Conservation (phyloP, 805 yeast genomes). For the Starmerella bacillaris region DNA sequence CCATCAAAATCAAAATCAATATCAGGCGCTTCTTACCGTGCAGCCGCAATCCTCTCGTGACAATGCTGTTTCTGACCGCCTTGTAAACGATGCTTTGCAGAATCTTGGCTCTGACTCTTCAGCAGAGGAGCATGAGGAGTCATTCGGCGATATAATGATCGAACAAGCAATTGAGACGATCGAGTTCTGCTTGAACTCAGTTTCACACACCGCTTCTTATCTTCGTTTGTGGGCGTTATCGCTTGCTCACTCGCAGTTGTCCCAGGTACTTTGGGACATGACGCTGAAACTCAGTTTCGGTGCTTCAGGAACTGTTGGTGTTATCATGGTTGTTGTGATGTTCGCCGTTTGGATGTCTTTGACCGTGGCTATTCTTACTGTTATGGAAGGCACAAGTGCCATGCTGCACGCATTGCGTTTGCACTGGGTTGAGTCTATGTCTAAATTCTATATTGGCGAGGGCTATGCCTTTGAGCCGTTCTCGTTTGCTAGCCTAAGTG, state of each 20-base stretch:
- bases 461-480: conserved; percentile 86
- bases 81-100: too few species aligned
- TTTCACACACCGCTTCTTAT: conserved; percentile 96
- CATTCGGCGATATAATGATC: conserved; percentile 85
- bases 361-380: conserved; percentile 76
- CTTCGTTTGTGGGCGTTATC: conserved; percentile 94
- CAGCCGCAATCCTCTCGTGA: too few species aligned
- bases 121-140: conserved; percentile 35
- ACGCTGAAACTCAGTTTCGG: conserved; percentile 68
- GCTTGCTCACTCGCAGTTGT: conserved; percentile 88
- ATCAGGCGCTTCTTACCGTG: too few species aligned
- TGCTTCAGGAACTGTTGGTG: conserved; percentile 46
- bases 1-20: too few species aligned
- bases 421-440: conserved; percentile 99
- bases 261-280: conserved; percentile 93
- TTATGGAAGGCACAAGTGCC: conserved; percentile 98
- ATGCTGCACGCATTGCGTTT: conserved; percentile 96
- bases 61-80: not conserved
- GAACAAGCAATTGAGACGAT: conserved; percentile 96
- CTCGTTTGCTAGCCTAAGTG: too few species aligned
- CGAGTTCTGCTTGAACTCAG: conserved; percentile 92
- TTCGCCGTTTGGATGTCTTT: conserved; percentile 91
- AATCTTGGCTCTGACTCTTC: too few species aligned
- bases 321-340: conserved; percentile 53
- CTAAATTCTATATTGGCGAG: conserved; percentile 93